Base-by-base conservation (phyloP, 345 rosid species). In the Rhodamnia argentea region DNA sequence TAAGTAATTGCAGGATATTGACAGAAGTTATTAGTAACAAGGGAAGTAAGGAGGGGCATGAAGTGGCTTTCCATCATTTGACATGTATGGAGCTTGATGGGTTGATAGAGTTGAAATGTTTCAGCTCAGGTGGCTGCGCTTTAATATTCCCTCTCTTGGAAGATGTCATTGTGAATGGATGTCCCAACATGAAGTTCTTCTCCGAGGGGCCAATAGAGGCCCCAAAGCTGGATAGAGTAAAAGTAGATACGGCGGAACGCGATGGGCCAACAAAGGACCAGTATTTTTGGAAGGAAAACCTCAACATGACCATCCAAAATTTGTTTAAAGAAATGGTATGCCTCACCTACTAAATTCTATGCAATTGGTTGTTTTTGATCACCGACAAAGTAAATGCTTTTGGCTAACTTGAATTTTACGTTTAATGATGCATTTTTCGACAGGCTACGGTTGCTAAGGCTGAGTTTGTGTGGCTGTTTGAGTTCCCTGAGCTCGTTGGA, bases 371-470 rank as follows among this genome's bases (percentile, higher is more conserved):
- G 2, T 6, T n/a, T 59, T 13, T 12, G 2, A 29, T 1, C 0
- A 60, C 8, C 37, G 3, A 60, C 0, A 3, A 13, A 27, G 37
- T 14, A 6, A 27, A 6, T 60, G 37, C 20, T n/a, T 42, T 37
- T 27, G 13, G 74, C 74, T 60, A 6, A 60, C 1, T 27, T 13
- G 37, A 27, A 60, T 6, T 60, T 27, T 27, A 60, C 2, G 16
- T 60, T 13, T 13, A 13, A 13, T 60, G 74, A 13, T 60, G 20
- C 4, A 60, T 59, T n/a, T 58, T 27, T 1, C 12, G 1, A 27
- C 9, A 60, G 74, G 40, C 1, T 15, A 6, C 40, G 0, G 0
- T 27, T 60, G 74, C 1, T 60, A 1, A 20, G 4, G 20, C 0
- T 6, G 0, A 13, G 16, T 26, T 12, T 2, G 6, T 60, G 20